Conservation (phyloP, 2,329 filamentous ascomycete species). For the Pyrenophora graminea region DNA sequence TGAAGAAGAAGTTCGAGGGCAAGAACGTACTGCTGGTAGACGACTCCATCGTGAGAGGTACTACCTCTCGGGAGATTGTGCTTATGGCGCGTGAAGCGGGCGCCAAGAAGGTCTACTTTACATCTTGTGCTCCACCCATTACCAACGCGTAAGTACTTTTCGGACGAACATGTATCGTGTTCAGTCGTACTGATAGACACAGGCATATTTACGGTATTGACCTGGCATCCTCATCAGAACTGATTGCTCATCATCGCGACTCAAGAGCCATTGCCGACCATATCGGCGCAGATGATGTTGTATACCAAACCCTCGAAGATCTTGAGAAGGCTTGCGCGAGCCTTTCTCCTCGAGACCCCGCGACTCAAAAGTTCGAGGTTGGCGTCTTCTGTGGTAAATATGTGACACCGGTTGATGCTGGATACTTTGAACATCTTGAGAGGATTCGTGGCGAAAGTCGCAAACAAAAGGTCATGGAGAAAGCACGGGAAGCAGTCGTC, state of each 20-base stretch:
- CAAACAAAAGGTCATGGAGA: conserved; percentile 68
- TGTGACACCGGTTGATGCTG: conserved; percentile 75
- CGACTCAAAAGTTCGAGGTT: conserved; percentile 75
- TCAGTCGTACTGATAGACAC: not conserved
- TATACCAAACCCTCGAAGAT: conserved; percentile 77
- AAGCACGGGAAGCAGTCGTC: conserved; percentile 66
- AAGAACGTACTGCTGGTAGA: conserved; percentile 84
- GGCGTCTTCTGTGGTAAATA: conserved; percentile 92
- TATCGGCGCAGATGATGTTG: conserved; percentile 75
- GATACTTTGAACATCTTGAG: conserved; percentile 83
- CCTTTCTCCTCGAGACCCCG: conserved; percentile 62
- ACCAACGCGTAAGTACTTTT: conserved; percentile 61
- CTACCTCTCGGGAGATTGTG: conserved; percentile 78
- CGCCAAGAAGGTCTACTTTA: conserved; percentile 80
- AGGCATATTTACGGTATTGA: conserved; percentile 60
- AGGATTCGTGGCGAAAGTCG: conserved; percentile 70
- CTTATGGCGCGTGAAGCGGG: conserved; percentile 83
- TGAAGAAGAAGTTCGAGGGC: conserved; percentile 80
- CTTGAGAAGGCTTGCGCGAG: conserved; percentile 79
- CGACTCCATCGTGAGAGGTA: conserved; percentile 87
- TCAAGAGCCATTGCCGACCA: conserved; percentile 64
- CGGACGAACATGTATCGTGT: not conserved
- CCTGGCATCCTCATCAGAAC: conserved; percentile 70
- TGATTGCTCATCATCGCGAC: conserved; percentile 71
- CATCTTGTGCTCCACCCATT: conserved; percentile 80